Evolutionary conservation across 768 basidiomycete species (phyloP), one percentile per base, ranked within the genome.

Genomic region (Boletellus ananiceps): DNA sequence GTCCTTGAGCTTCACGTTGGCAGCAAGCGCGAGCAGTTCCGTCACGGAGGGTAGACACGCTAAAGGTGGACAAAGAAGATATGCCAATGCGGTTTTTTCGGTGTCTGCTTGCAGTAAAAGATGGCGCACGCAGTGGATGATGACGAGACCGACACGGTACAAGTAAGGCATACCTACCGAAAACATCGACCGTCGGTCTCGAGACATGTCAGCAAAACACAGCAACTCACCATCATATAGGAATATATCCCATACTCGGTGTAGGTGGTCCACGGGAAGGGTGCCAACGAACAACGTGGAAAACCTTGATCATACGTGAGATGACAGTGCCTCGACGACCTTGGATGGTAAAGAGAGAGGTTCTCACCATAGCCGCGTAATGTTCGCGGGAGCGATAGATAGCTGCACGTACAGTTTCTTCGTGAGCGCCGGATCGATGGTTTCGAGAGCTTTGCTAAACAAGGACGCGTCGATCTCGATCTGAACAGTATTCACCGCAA

Each of bases 171-270:
- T 69, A 7, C 88, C 88, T 91, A 49, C n/a, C 5, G 43, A 39
- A 11, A n/a, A 18, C 7, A 21, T 40, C 7, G 23, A 46, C 31
- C 13, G 29, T 62, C 27, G 50, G 21, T 23, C 16, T 43, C 48
- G 13, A 42, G 9, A 36, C 38, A 18, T 15, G 8, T 25, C 12
- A 35, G 8, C 7, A 18, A 9, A 29, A 16, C 2, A 31, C n/a
- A 18, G 8, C 16, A 8, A 50, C 71, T 23, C 62, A 88, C 88
- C 89, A 68, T 92, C 89, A 54, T 77, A 87, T 16, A 92, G 65
- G 61, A 91, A 91, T 3, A 92, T 61, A 60, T 91, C 90, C 89
- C 90, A 92, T 12, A 89, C 76, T 23, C 90, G 75, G 49, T 84
- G 79, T 14, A 89, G 67, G 57, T 82, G 80, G 2, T 84, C 80